Evolutionary conservation across 2,329 filamentous ascomycete species (phyloP).

Genomic region (Calonectria multiphialidica): DNA sequence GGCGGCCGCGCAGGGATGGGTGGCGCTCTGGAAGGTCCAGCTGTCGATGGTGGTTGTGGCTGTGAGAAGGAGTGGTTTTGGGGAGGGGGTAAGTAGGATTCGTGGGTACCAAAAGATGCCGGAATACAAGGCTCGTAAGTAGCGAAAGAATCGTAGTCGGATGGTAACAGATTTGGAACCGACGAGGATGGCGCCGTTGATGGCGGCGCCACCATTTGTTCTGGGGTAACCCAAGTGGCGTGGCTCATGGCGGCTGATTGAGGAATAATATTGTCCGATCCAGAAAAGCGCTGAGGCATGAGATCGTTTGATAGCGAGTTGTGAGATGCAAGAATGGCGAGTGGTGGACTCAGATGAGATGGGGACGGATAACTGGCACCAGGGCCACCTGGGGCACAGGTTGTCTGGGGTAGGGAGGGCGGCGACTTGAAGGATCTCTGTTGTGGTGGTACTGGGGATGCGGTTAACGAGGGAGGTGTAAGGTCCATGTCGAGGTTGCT

Average conservation of each 20-base stretch:
- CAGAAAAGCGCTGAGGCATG: conserved; percentile 48
- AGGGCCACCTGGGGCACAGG: conserved; percentile 48
- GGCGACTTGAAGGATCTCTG: conserved; percentile 38
- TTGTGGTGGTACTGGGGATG: conserved; percentile 53
- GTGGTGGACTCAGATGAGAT: conserved; percentile 56
- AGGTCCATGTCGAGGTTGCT: conserved; percentile 59
- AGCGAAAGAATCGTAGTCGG: conserved; percentile 65
- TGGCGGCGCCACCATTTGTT: conserved; percentile 52
- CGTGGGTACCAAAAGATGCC: conserved; percentile 56
- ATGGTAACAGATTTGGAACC: conserved; percentile 59
- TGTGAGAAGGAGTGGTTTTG: conserved; percentile 41
- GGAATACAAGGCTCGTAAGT: conserved; percentile 58
- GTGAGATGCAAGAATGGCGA: conserved; percentile 57
- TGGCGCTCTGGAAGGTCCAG: conserved; percentile 32
- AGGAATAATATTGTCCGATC: conserved; percentile 30
- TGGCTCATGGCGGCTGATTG: conserved; percentile 54
- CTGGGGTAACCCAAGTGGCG: conserved; percentile 57
- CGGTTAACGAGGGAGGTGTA: conserved; percentile 60
- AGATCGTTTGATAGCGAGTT: conserved; percentile 53
- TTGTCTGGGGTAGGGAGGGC: conserved; percentile 48
- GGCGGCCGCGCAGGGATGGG: conserved; percentile 31
- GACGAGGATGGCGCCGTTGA: conserved; percentile 50
- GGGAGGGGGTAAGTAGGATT: conserved; percentile 57
- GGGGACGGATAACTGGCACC: conserved; percentile 61
- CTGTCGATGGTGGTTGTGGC: conserved; percentile 30